Evolutionary conservation across 1,139 yeast species (phyloP).

Genomic region (Debaryomycetaceae sp.): DNA sequence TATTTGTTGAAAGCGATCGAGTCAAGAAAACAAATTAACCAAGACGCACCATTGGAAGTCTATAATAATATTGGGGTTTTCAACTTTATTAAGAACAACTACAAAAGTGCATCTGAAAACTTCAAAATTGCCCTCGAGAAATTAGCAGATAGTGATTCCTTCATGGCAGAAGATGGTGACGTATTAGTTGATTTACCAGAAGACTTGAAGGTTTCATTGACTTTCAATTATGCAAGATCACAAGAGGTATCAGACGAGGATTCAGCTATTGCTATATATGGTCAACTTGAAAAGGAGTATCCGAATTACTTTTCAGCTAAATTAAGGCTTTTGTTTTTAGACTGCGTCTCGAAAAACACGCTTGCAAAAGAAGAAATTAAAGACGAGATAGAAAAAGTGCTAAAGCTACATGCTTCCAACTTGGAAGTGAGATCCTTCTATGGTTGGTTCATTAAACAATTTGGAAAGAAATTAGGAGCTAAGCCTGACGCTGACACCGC

Average conservation of each 20-base stretch:
- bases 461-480: conserved; percentile 53
- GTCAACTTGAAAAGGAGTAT: conserved; percentile 49
- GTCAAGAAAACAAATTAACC: conserved; percentile 37
- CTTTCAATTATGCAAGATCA: conserved; percentile 63
- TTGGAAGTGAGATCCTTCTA: conserved; percentile 85
- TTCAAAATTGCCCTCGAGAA: conserved; percentile 50
- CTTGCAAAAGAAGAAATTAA: conserved; percentile 44
- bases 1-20: conserved; percentile 60
- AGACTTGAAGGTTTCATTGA: conserved; percentile 45
- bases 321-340: conserved; percentile 63
- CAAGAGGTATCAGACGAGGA: conserved; percentile 46
- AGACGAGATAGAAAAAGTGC: conserved; percentile 50
- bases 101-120: conserved; percentile 32
- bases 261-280: conserved; percentile 52
- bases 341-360: conserved; percentile 27
- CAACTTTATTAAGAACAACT: conserved; percentile 64
- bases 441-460: conserved; percentile 80
- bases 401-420: conserved; percentile 55
- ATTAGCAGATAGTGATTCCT: conserved; percentile 14
- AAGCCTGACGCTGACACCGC: conserved; percentile 65
- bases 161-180: conserved; percentile 24
- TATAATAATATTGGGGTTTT: conserved; percentile 86
- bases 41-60: conserved; percentile 61
- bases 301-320: conserved; percentile 79
- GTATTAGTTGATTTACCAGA: conserved; percentile 20